A percentile compares a stretch with the other conserved stretches of the same genome.
These are phyloP conservation scores for Fraxinus sp. DNA, from an alignment of 305 asterid species.

Conservation along the genomic window DNA sequence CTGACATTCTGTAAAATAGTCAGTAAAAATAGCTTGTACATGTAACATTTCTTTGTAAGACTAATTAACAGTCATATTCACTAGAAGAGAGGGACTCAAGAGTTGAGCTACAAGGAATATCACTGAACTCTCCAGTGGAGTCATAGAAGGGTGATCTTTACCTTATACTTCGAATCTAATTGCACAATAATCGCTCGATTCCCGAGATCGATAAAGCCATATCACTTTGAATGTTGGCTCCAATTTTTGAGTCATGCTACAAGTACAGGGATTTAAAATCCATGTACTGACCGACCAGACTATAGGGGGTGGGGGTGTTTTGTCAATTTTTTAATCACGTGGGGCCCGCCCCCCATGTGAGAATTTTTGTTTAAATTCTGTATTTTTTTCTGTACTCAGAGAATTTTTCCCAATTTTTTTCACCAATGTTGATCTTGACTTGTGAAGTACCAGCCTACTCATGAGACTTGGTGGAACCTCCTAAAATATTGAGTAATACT, in stretches of 20 bases:
- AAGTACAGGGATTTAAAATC: no score
- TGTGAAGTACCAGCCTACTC: not conserved
- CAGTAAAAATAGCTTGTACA: no score
- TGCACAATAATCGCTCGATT: not conserved
- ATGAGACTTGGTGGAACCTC: not conserved
- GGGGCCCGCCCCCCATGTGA: no score
- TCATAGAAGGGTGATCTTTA: no score
- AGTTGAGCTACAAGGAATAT: not conserved
- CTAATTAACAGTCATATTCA: not conserved
- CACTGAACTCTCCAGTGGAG: not conserved
- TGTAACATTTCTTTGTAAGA: no score
- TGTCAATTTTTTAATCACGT: no score
- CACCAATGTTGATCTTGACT: not conserved
- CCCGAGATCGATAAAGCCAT: not conserved
- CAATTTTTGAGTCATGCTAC: not conserved
- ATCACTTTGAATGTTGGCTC: not conserved
- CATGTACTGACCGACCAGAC: no score
- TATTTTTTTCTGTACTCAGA: no score
- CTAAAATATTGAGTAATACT: no score
- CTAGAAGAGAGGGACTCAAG: not conserved
- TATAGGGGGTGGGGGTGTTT: no score
- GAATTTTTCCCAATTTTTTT: not conserved
- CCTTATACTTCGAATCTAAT: not conserved
- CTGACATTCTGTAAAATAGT: no score
- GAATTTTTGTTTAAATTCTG: no score